Conservation (phyloP, 345 rosid species). For the Salix caprea region DNA sequence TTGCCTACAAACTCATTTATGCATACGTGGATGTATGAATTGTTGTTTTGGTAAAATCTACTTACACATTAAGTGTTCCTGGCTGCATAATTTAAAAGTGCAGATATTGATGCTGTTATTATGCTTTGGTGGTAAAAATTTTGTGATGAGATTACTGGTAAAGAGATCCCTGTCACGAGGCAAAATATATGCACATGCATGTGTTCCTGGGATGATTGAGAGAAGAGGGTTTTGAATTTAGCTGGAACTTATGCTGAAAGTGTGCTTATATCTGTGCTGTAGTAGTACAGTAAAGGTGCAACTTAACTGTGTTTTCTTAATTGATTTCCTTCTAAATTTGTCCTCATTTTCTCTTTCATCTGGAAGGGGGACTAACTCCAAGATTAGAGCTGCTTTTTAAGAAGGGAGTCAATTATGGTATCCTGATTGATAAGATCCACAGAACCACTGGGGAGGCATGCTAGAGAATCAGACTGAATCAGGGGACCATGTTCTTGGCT, state of each 20-base stretch:
- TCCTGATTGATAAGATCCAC: conserved; percentile 17
- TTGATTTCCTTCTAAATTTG: conserved; percentile 4
- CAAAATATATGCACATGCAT: neutral
- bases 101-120: neutral
- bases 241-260: neutral
- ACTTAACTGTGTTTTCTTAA: neutral
- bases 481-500: conserved; percentile 11
- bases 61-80: neutral
- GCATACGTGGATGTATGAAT: neutral
- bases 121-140: neutral
- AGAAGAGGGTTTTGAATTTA: neutral
- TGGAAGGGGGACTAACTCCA: conserved; percentile 28
- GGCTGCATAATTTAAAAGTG: neutral
- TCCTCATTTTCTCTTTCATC: conserved; percentile 16
- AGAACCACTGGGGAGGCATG: conserved; percentile 2
- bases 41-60: neutral
- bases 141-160: neutral
- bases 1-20: neutral
- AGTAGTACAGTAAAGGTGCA: neutral
- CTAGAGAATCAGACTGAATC: conserved; percentile 15
- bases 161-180: neutral
- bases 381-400: conserved; percentile 21
- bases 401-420: conserved; percentile 19
- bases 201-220: neutral
- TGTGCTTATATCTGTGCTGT: neutral